Evolutionary conservation across 2,329 filamentous ascomycete species (phyloP).

Genomic region (Falciphora oryzae): DNA sequence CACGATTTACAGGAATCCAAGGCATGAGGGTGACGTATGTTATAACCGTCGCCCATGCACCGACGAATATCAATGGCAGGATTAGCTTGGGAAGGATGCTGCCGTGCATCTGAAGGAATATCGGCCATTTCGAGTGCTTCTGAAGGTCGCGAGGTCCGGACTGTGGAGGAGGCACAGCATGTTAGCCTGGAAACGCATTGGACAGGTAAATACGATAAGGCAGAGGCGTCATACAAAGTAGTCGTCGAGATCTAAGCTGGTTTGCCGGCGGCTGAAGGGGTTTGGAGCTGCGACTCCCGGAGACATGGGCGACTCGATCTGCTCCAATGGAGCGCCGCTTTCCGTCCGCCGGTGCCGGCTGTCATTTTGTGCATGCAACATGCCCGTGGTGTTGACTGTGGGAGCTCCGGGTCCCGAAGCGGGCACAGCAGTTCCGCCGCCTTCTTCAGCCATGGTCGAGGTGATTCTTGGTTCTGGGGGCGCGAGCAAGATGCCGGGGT

Average conservation of each 20-base stretch:
- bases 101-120: constrained; percentile 71
- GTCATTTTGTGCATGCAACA: neutral
- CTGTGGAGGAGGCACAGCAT: constrained; percentile 18
- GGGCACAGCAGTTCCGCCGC: constrained; percentile 2
- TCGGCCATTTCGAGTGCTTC: constrained; percentile 73
- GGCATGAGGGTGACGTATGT: constrained; percentile 30
- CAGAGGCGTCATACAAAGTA: constrained; percentile 33
- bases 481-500: neutral
- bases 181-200: neutral
- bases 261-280: constrained; percentile 25
- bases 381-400: neutral
- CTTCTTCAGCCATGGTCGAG: constrained; percentile 12
- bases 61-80: constrained; percentile 58
- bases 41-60: constrained; percentile 60
- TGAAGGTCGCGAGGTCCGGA: constrained; percentile 62
- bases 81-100: constrained; percentile 69
- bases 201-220: neutral
- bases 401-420: constrained; percentile 6
- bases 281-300: constrained; percentile 22
- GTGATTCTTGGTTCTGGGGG: neutral
- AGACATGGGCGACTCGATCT: constrained; percentile 21
- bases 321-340: neutral
- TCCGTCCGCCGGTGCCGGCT: neutral
- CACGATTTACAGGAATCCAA: neutral
- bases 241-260: constrained; percentile 34